phyloP scores from a whole-genome alignment of 176 grass and related monocot genomes.

The Carex scoparia region DNA sequence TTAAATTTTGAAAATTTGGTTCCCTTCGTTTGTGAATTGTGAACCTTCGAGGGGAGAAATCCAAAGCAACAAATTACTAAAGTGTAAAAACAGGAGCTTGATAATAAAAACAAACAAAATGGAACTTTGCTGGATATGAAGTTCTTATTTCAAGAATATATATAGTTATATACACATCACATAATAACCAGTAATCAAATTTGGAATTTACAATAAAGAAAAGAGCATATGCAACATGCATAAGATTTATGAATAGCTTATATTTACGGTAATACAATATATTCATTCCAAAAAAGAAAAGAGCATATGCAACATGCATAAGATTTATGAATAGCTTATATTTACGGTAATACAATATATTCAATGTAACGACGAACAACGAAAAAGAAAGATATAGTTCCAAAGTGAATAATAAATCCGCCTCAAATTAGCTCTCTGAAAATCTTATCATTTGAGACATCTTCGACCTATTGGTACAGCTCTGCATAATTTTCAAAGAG shows the following conservation, averaged over 20 bases:
- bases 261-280: background rate
- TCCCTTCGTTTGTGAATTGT: background rate
- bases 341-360: background rate
- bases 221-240: background rate
- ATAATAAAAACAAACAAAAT: background rate
- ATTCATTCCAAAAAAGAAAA: too few species aligned
- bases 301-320: background rate
- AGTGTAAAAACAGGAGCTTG: background rate
- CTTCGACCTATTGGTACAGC: background rate
- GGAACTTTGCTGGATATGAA: background rate
- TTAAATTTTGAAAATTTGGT: background rate
- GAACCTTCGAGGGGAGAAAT: background rate
- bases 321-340: background rate
- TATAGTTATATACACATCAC: background rate
- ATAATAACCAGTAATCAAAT: background rate
- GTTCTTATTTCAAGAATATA: background rate
- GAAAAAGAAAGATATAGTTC: background rate
- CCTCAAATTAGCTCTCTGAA: background rate
- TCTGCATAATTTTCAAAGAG: background rate
- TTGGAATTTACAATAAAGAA: background rate
- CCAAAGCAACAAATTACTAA: background rate
- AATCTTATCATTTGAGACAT: background rate
- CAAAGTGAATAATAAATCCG: background rate
- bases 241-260: background rate
- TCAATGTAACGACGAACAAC: background rate